Base-by-base conservation (phyloP, 176 grass and related monocot genomes). In the Ananas comosus region DNA sequence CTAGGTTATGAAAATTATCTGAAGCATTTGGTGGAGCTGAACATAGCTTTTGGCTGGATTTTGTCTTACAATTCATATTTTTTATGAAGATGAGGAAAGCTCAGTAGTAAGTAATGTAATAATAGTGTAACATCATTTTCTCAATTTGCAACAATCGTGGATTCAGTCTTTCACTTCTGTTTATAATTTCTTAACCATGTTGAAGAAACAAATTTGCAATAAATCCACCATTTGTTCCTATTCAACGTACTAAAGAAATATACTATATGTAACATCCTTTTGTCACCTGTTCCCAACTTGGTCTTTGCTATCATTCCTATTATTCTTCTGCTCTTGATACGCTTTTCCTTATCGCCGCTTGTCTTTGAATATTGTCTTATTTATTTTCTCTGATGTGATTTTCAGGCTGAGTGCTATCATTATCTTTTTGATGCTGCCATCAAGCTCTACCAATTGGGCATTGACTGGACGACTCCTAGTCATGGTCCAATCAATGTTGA, bases 381-480 rank as follows among this genome's bases (percentile, higher is more conserved):
- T 77, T 69, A 12, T 29, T 72, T 64, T 51, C 50, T 49, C 64
- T 74, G 1, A 27, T 6, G 19, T 66, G 29, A 51, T 83, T 92
- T 78, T 68, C 81, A 97, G 94, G 86, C 94, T 77, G 94, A 92
- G 76, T 90, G 86, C 73, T 97, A 92, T 81, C 89, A 97, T 79
- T 97, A 90, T 88, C 89, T 97, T 76, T 85, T 92, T 68, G 89
- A 92, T 88, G 89, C 89, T 74, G 85, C 89, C 19, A 83, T 97
- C 76, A 92, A 85, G 70, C 84, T 97, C 33, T 80, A 97, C 79
- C 94, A 92, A 22, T 69, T 97, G 66, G 86, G 89, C 58, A 88
- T 97, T 74, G 94, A 97, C 52, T 92, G 86, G 82, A 81, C 80
- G 17, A 92, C 83, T 71, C 86, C 94, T 66, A 74, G 77, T 13